Evolutionary conservation across 1,139 yeast genomes (phyloP).

Genomic region (Kurtzmaniella natalensis): DNA sequence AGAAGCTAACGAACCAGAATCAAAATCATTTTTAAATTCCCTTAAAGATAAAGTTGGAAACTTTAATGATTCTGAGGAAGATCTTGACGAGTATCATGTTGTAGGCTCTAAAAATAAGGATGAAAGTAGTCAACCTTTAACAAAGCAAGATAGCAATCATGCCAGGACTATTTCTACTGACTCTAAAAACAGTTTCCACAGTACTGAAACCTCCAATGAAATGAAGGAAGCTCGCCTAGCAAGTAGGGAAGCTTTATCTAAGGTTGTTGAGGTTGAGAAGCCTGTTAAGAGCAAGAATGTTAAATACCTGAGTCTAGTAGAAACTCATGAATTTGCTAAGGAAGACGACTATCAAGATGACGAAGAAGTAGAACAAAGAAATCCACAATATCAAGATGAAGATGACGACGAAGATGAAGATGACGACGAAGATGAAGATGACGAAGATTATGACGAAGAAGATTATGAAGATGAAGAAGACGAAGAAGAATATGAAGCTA

Average conservation of each 20-base stretch:
- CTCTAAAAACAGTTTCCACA: conserved; percentile 9
- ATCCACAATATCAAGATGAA: conserved; percentile 10
- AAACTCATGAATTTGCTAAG: neutral
- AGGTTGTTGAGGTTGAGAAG: neutral
- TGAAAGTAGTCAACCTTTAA: too few species aligned
- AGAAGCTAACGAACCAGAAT: too few species aligned
- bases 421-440: conserved; percentile 13
- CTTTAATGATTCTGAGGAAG: neutral
- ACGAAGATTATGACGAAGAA: conserved; percentile 13
- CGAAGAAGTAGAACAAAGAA: conserved; percentile 8
- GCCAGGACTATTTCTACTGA: conserved; percentile 5
- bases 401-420: conserved; percentile 14
- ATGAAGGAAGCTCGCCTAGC: neutral
- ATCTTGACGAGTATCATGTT: too few species aligned
- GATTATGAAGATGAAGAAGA: conserved; percentile 20
- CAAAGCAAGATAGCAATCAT: neutral
- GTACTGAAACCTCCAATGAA: conserved; percentile 3
- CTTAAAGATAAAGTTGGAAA: neutral
- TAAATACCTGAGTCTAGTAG: conserved; percentile 11
- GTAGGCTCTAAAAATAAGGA: too few species aligned
- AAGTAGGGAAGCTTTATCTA: neutral
- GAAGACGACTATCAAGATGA: neutral
- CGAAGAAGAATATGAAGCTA: conserved; percentile 29
- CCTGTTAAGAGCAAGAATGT: conserved; percentile 14
- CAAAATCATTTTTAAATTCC: neutral